Evolutionary conservation across 2,329 filamentous ascomycete species (phyloP), one percentile per base, ranked within the genome.

Genomic region (Apiospora marii): DNA sequence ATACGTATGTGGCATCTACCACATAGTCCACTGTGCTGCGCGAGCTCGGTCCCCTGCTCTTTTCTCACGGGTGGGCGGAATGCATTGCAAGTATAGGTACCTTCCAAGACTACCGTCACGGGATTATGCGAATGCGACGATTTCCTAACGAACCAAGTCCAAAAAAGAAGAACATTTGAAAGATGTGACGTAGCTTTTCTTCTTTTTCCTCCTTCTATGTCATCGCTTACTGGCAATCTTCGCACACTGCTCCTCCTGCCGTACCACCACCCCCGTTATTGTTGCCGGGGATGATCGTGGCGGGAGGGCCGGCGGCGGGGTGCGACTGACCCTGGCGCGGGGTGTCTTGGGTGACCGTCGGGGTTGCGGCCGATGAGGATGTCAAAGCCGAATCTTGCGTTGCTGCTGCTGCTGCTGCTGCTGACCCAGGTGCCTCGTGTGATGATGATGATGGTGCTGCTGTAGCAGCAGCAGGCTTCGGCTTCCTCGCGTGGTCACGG

Each of bases 401-500:
- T 41, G 58, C 30, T 64, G 19, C 24, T 53, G 24, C 4, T 27
- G 10, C 24, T 53, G n/a, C 27, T 30, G 27, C 27, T 30, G 27
- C 19, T 22, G 53, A 4, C 27, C 10, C 7, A 24, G 24, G 51
- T n/a, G 51, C 24, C 30, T 37, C 37, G 37, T 37, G 37, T 37
- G 37, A 37, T 37, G 37, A 37, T 37, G 37, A 8, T 37, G 37
- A 37, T 37, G 51, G 30, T 37, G 53, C 30, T 4, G 58, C 13
- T 13, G 34, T 30, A 16, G 46, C 46, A 43, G 68, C 48, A 41
- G 68, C n/a, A 48, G 30, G 37, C 16, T 41, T 27, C 46, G 68
- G 14, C 8, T 70, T 41, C 12, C 16, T 53, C 34, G 48, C 51
- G 53, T 86, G 80, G 70, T 87, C 82, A 71, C 90, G 86, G 81